Conservation (phyloP, 148 eudicot genomes). For the Oxyria digyna region DNA sequence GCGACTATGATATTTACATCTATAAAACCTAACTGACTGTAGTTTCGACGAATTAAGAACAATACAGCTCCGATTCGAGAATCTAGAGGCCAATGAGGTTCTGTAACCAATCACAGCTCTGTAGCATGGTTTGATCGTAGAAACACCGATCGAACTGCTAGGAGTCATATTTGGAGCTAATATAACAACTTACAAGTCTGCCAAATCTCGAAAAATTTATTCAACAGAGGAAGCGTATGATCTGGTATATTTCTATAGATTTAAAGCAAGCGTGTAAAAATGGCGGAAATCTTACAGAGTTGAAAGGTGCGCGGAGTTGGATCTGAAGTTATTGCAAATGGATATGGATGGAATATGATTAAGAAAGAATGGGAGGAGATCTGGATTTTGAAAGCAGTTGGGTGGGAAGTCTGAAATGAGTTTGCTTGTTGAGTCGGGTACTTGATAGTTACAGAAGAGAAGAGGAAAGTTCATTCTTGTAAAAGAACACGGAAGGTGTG, state of each 20-base stretch:
- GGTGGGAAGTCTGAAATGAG: background rate
- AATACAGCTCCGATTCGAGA: slow-evolving; percentile 15
- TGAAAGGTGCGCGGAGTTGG: background rate
- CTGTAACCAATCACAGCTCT: slow-evolving; percentile 35
- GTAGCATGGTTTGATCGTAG: slow-evolving; percentile 45
- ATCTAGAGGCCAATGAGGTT: slow-evolving; percentile 31
- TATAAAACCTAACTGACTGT: slow-evolving; percentile 16
- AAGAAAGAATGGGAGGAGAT: background rate
- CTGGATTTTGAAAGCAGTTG: background rate
- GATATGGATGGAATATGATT: background rate
- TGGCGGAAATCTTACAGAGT: background rate
- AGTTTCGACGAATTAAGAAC: slow-evolving; percentile 29
- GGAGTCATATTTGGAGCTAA: slow-evolving; percentile 28
- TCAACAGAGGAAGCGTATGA: background rate
- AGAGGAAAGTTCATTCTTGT: background rate
- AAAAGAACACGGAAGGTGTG: background rate
- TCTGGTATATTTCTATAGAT: background rate
- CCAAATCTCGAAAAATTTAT: background rate
- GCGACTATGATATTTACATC: slow-evolving; percentile 11
- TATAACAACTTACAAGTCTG: background rate
- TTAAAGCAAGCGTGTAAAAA: background rate
- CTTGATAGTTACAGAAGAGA: background rate
- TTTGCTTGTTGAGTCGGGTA: background rate
- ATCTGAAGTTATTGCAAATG: background rate
- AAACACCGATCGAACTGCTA: slow-evolving; percentile 40